Evolutionary conservation across 805 yeast genomes (phyloP), one percentile per base, ranked within the genome.

Genomic region (Candida pseudofarinosa): DNA sequence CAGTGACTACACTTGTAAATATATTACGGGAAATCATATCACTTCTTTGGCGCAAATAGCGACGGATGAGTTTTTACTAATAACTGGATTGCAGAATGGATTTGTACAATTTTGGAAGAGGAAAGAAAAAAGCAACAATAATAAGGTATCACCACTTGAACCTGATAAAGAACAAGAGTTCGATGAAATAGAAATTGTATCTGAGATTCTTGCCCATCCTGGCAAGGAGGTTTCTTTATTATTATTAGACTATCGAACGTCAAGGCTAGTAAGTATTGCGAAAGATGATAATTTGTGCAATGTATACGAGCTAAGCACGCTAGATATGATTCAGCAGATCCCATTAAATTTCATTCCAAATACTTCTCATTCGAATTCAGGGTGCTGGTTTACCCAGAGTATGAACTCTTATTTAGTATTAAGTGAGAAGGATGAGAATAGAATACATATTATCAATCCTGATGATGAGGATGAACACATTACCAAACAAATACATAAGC

Each of bases 291-390:
- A 26, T 2, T 26, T n/a, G 16, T 19, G 56, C 32, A 51, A 54
- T 41, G 32, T 57, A 3, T 58, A 54, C 37, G 62, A 57, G 36
- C 35, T 56, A 31, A 35, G 30, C 15, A 40, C 58, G 0, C 38
- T 57, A 10, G 63, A 58, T 30, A 56, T 58, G 62, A 47, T 54
- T 3, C 60, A 44, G 35, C 50, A 47, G 14, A 23, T 50, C 13
- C 41, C 45, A 14, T 41, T 54, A n/a, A 43, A 40, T 8, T 53
- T 56, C 39, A 31, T 35, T 4, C 56, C 56, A 4, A 46, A 39
- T 15, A 38, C 50, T 2, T 35, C 14, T 12, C 38, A 49, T 3
- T 18, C 47, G 14, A 28, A 17, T 4, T 23, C 44, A 18, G 46
- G 40, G 31, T 36, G 49, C 30, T 55, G 59, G 58, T 47, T 40